A percentile compares a stretch with the other conserved stretches of the same genome.
Conservation (phyloP, 2,329 filamentous ascomycete species). For the Nemania bipapillata region DNA sequence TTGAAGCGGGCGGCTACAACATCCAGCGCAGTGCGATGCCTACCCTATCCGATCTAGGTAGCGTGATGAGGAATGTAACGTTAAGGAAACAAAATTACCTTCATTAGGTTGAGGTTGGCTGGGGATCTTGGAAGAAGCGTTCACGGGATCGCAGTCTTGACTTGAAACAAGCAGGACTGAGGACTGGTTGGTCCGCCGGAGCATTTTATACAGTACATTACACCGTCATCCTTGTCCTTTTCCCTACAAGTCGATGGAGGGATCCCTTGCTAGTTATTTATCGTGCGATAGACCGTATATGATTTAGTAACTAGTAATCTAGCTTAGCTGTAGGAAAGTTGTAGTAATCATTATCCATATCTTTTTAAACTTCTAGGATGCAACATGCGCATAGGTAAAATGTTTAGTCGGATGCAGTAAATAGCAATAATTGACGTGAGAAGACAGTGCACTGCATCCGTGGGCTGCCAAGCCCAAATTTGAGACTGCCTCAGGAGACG, state of each 20-base stretch:
- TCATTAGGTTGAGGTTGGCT: not conserved
- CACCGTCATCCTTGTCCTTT: conserved; percentile 18
- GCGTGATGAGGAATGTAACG: not conserved
- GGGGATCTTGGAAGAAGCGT: conserved; percentile 2
- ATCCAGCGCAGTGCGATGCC: no score
- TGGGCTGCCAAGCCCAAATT: not conserved
- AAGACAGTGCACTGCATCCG: not conserved
- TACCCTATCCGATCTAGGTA: not conserved
- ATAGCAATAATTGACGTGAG: not conserved
- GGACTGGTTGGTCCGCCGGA: conserved; percentile 11
- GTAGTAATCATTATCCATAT: not conserved
- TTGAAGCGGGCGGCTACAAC: not conserved
- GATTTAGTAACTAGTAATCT: not conserved
- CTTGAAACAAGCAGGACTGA: conserved; percentile 26
- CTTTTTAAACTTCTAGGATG: not conserved
- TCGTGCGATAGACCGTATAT: not conserved
- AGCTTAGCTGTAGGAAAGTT: not conserved
- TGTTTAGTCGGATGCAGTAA: not conserved
- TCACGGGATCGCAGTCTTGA: conserved; percentile 1
- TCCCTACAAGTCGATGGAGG: not conserved
- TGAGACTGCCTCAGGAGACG: not conserved
- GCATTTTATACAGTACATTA: conserved; percentile 15
- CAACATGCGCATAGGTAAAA: not conserved
- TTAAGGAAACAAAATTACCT: not conserved
- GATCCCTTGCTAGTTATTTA: not conserved